phyloP scores from a whole-genome alignment of 306 rosid species.

The Elaeagnus macrophylla region DNA sequence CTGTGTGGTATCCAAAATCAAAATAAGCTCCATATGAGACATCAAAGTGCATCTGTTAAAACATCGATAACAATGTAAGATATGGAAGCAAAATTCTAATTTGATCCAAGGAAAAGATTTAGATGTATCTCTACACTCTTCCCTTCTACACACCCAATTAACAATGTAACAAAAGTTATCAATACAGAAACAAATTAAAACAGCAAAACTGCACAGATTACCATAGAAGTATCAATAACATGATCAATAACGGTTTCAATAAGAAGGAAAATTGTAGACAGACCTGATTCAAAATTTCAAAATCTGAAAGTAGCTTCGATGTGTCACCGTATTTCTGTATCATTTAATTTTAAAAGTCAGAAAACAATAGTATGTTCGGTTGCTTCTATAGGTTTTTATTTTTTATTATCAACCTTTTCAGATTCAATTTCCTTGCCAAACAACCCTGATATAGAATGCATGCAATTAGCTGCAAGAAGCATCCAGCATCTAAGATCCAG shows the following conservation, averaged over 20 bases:
- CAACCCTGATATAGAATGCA: slow-evolving; percentile 62
- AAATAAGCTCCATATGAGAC: slow-evolving; percentile 60
- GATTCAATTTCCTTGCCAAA: slow-evolving; percentile 36
- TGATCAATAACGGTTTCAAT: not conserved
- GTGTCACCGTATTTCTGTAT: slow-evolving; percentile 63
- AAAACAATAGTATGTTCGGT: not conserved
- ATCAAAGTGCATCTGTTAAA: slow-evolving; percentile 79
- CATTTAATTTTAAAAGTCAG: slow-evolving; percentile 19
- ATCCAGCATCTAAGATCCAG: slow-evolving; percentile 95
- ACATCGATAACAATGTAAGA: slow-evolving; percentile 31
- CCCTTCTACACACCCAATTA: too few relatives aligned
- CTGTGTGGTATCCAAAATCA: slow-evolving; percentile 92
- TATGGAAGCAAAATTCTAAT: slow-evolving; percentile 2
- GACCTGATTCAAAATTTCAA: slow-evolving; percentile 78
- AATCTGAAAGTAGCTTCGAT: slow-evolving; percentile 56
- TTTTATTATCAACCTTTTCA: slow-evolving; percentile 40
- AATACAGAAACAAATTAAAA: too few relatives aligned
- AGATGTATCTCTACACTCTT: too few relatives aligned
- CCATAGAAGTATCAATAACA: not conserved
- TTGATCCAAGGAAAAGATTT: not conserved
- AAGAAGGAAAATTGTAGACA: slow-evolving; percentile 4
- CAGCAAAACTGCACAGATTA: not conserved
- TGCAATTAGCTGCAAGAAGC: slow-evolving; percentile 87
- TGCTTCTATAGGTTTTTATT: not conserved
- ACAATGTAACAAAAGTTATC: too few relatives aligned